These are phyloP conservation scores for Ceratorhiza oryzae-sativae DNA, from an alignment of 1,284 basidiomycete species.

Conservation along the genomic window DNA sequence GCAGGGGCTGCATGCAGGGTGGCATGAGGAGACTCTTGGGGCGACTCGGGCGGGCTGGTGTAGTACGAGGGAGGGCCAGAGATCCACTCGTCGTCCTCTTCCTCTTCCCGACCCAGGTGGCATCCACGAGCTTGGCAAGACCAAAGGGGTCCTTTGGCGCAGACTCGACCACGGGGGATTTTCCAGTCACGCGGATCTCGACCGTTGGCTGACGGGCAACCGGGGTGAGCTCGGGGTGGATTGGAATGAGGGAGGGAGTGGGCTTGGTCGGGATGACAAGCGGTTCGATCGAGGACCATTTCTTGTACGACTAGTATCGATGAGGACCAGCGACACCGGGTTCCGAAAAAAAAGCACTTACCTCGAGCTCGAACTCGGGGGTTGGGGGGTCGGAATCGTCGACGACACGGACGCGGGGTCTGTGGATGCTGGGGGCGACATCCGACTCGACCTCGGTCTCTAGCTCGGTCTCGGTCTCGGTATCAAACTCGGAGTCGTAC, in stretches of 20 bases:
- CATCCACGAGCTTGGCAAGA: constrained; percentile 28
- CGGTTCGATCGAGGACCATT: constrained; percentile 14
- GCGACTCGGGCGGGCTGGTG: constrained; percentile 33
- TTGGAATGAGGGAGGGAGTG: constrained; percentile 11
- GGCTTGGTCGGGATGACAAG: constrained; percentile 17
- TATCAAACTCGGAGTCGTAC: constrained; percentile 33
- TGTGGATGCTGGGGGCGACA: constrained; percentile 17
- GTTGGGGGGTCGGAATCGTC: constrained; percentile 26
- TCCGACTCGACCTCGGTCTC: constrained; percentile 36
- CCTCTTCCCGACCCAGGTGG: constrained; percentile 22
- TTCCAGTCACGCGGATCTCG: constrained; percentile 10
- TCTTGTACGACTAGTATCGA: constrained; percentile 20
- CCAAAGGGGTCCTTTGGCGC: constrained; percentile 9
- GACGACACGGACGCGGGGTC: constrained; percentile 19
- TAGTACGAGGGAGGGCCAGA: constrained; percentile 35
- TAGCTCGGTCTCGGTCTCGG: constrained; percentile 17
- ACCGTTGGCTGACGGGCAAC: background rate
- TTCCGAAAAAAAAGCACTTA: background rate
- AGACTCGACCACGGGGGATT: background rate
- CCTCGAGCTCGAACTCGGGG: constrained; percentile 34
- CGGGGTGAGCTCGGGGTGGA: constrained; percentile 29
- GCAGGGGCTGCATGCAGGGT: constrained; percentile 18
- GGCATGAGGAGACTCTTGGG: background rate
- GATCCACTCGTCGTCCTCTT: constrained; percentile 37
- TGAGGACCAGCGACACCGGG: background rate